These are phyloP conservation scores for Pleurotus djamor DNA, from an alignment of 768 basidiomycete species.

Conservation along the genomic window DNA sequence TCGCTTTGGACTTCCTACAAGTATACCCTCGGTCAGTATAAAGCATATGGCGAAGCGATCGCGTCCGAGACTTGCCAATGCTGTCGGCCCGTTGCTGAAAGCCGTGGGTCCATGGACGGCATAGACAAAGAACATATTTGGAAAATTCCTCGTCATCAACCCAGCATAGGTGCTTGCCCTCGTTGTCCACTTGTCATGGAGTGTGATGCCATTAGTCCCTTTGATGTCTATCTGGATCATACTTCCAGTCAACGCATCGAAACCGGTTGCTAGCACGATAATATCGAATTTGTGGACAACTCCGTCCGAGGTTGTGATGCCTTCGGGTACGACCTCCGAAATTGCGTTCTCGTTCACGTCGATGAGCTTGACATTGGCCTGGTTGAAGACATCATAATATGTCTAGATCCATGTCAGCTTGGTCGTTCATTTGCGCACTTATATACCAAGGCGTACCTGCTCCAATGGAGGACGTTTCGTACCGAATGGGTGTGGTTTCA, in stretches of 20 bases:
- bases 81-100: constrained; percentile 12
- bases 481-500: constrained; percentile 20
- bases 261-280: constrained; percentile 10
- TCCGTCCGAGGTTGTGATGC: constrained; percentile 10
- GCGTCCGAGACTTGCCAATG: constrained; percentile 12
- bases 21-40: constrained; percentile 12
- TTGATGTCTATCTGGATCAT: constrained; percentile 13
- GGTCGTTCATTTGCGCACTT: not conserved
- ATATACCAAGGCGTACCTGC: constrained; percentile 5
- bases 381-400: constrained; percentile 12
- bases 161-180: constrained; percentile 13
- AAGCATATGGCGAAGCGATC: constrained; percentile 14
- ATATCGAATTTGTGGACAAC: constrained; percentile 13
- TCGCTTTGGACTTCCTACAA: constrained; percentile 15
- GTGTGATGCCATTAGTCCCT: constrained; percentile 10
- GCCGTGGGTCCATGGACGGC: constrained; percentile 14
- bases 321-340: constrained; percentile 9
- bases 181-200: constrained; percentile 13
- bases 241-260: constrained; percentile 12
- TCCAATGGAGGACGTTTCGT: constrained; percentile 19
- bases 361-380: constrained; percentile 13
- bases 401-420: not conserved
- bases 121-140: constrained; percentile 15
- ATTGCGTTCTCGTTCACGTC: constrained; percentile 14
- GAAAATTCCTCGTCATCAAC: constrained; percentile 9